A percentile compares a stretch with the other conserved stretches of the same genome.
These are phyloP conservation scores for Sorghum bicolor DNA, from an alignment of 176 grass and related monocot species.

Conservation along the genomic window DNA sequence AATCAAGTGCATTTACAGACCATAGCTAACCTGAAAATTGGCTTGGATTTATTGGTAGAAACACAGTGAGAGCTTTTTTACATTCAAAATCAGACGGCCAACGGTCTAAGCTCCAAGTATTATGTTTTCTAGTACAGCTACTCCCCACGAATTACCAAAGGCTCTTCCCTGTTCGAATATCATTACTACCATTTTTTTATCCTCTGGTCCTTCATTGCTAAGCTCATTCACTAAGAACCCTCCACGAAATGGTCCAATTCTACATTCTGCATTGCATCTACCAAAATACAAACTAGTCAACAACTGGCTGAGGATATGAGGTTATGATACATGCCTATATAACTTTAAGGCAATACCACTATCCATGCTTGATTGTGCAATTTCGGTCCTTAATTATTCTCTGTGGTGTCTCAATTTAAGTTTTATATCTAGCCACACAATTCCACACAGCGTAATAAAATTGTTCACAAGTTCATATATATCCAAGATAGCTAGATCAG, in stretches of 20 bases:
- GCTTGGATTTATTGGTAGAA: neutral
- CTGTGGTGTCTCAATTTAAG: neutral
- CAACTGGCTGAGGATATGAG: neutral
- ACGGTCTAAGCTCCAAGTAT: neutral
- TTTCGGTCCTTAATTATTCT: neutral
- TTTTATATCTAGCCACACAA: neutral
- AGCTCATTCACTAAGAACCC: slow-evolving; percentile 1
- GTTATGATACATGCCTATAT: neutral
- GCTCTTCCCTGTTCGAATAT: neutral
- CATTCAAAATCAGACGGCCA: neutral
- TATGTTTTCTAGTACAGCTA: neutral
- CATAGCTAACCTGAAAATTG: slow-evolving; percentile 1
- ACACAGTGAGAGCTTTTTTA: neutral
- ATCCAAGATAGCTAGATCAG: neutral
- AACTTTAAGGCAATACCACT: neutral
- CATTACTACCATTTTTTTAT: neutral
- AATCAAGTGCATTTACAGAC: neutral
- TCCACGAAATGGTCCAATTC: neutral
- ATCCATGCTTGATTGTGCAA: neutral
- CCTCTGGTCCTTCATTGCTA: neutral
- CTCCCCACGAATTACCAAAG: neutral
- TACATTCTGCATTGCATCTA: neutral
- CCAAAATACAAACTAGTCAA: neutral
- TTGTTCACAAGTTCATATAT: neutral
- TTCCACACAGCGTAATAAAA: neutral